A percentile compares a stretch with the other conserved stretches of the same genome.
Conservation (phyloP, 139 green algal genomes). For the Chlorella sp. region DNA sequence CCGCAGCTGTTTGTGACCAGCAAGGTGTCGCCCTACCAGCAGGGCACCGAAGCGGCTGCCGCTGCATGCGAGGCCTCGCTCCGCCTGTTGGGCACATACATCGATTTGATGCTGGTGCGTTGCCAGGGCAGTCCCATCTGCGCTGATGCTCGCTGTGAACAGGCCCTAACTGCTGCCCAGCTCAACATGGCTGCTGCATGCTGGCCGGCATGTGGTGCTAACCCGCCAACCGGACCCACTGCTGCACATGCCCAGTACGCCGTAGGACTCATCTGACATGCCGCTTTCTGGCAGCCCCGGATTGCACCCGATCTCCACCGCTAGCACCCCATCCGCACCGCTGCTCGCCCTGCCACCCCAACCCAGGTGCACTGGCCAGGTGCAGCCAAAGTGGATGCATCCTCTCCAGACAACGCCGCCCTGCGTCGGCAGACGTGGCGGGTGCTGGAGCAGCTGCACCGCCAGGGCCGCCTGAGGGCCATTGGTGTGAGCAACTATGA, state of each 20-base stretch:
- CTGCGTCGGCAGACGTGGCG: slow-evolving; percentile 60
- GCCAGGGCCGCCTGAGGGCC: slow-evolving; percentile 46
- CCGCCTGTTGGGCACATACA: not conserved
- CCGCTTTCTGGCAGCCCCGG: too few relatives aligned
- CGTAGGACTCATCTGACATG: too few relatives aligned
- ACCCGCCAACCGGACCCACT: not conserved
- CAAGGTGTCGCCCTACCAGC: slow-evolving; percentile 47
- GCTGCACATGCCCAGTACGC: too few relatives aligned
- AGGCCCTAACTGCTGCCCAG: too few relatives aligned
- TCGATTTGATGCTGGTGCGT: too few relatives aligned
- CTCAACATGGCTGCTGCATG: too few relatives aligned
- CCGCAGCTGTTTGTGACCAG: slow-evolving; percentile 56
- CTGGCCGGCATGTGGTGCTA: not conserved
- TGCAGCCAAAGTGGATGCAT: not conserved
- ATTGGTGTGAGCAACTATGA: slow-evolving; percentile 80
- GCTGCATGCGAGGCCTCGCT: slow-evolving; percentile 1
- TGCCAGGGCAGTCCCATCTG: too few relatives aligned
- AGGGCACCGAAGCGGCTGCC: not conserved
- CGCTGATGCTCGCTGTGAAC: too few relatives aligned
- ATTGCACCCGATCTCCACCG: too few relatives aligned
- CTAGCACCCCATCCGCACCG: too few relatives aligned
- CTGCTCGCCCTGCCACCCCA: too few relatives aligned
- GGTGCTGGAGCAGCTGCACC: slow-evolving; percentile 55
- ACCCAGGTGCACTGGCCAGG: slow-evolving; percentile 67
- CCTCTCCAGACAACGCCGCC: slow-evolving; percentile 11